A percentile compares a stretch with the other conserved stretches of the same genome.
phyloP scores from a whole-genome alignment of 2,329 filamentous ascomycete species.

The Penicillium sp. region DNA sequence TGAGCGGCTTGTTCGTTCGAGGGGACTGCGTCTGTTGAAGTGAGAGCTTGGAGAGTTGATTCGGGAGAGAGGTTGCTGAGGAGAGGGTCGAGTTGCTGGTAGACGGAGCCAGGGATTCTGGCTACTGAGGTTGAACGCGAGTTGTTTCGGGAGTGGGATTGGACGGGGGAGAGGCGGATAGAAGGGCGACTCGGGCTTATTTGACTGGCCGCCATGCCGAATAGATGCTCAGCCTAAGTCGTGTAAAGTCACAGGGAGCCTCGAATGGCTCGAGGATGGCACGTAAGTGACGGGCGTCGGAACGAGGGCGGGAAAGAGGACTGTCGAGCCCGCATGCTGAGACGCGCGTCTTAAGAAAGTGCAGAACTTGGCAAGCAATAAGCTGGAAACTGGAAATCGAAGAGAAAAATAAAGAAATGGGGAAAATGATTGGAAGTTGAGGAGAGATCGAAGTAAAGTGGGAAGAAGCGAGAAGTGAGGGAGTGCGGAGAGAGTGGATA shows the following conservation, averaged over 20 bases:
- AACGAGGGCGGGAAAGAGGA: constrained; percentile 24
- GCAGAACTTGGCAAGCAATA: constrained; percentile 4
- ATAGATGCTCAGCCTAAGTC: constrained; percentile 15
- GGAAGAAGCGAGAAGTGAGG: background rate
- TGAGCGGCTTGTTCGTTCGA: constrained; percentile 37
- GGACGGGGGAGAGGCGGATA: constrained; percentile 24
- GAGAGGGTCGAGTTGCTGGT: constrained; percentile 45
- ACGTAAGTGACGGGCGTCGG: constrained; percentile 28
- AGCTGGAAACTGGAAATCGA: background rate
- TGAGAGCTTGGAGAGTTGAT: constrained; percentile 51
- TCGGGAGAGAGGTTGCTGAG: constrained; percentile 54
- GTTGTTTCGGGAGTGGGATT: constrained; percentile 23
- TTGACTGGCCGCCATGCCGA: constrained; percentile 33
- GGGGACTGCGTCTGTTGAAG: constrained; percentile 40
- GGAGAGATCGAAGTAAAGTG: background rate
- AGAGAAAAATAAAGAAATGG: background rate
- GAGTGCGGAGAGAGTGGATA: constrained; percentile 1
- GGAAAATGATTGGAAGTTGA: background rate
- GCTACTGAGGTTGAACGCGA: constrained; percentile 38
- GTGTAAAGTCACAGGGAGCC: constrained; percentile 17
- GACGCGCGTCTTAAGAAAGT: constrained; percentile 24
- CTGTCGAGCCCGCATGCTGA: constrained; percentile 38
- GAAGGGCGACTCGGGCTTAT: constrained; percentile 27
- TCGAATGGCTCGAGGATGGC: constrained; percentile 15
- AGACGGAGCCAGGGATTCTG: constrained; percentile 33